A percentile compares a stretch with the other conserved stretches of the same genome.
phyloP scores from a whole-genome alignment of 1,284 basidiomycete species.

The Fomes fomentarius region DNA sequence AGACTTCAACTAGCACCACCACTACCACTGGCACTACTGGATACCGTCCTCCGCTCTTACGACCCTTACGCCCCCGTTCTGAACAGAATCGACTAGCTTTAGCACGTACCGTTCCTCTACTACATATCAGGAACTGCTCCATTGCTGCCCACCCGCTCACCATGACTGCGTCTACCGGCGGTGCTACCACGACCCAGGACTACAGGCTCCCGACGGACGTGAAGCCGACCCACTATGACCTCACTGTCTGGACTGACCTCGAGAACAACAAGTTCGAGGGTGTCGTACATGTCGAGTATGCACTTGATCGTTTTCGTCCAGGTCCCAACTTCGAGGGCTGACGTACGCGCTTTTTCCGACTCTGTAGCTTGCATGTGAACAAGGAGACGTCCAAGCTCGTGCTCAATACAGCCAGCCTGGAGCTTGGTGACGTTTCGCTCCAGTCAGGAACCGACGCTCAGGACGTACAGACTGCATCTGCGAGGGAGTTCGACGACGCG shows the following conservation, averaged over 20 bases:
- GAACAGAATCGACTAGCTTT: constrained; percentile 1
- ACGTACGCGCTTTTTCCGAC: not conserved
- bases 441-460: constrained; percentile 60
- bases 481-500: constrained; percentile 58
- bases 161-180: constrained; percentile 16
- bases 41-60: not conserved
- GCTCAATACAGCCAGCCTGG: constrained; percentile 76
- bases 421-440: constrained; percentile 70
- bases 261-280: constrained; percentile 77
- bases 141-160: constrained; percentile 9
- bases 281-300: constrained; percentile 71
- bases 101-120: constrained; percentile 4
- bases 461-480: constrained; percentile 51
- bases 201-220: constrained; percentile 81
- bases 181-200: constrained; percentile 33
- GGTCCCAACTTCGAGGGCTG: not conserved
- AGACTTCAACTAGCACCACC: not conserved
- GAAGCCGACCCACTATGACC: constrained; percentile 81
- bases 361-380: constrained; percentile 67
- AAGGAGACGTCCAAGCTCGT: constrained; percentile 68
- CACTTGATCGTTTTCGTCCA: not conserved
- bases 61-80: not conserved
- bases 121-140: constrained; percentile 14
- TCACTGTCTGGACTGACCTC: constrained; percentile 86
- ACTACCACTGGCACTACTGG: not conserved